Percentiles rank a stretch among this genome's conserved stretches.
Evolutionary conservation across 768 basidiomycete species (phyloP).

Genomic region (Boletus speciosus): DNA sequence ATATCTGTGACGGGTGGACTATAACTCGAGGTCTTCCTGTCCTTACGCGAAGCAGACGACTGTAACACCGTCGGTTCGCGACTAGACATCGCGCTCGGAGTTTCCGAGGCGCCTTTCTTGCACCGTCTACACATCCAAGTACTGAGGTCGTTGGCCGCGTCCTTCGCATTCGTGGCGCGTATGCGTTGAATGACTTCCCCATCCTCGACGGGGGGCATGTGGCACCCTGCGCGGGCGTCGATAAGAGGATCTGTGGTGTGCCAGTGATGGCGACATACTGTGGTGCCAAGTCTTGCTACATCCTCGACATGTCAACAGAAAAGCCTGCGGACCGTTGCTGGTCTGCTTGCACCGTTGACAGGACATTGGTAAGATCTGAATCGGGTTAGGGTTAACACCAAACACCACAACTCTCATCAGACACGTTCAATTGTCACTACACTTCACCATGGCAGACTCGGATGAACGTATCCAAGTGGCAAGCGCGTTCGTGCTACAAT

Average conservation of each 20-base stretch:
- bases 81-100: slow-evolving; percentile 1
- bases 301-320: slow-evolving; percentile 32
- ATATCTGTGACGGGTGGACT: background rate
- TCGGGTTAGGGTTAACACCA: slow-evolving; percentile 26
- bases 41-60: slow-evolving; percentile 3
- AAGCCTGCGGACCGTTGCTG: slow-evolving; percentile 26
- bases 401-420: background rate
- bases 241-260: background rate
- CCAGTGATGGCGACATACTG: slow-evolving; percentile 11
- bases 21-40: background rate
- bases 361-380: background rate
- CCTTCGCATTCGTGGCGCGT: slow-evolving; percentile 23
- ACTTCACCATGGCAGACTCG: slow-evolving; percentile 45
- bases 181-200: slow-evolving; percentile 24
- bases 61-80: slow-evolving; percentile 2
- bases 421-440: background rate
- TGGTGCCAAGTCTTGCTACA: slow-evolving; percentile 37
- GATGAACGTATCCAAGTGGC: slow-evolving; percentile 68
- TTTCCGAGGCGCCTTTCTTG: slow-evolving; percentile 17
- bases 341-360: slow-evolving; percentile 27
- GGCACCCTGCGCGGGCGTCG: slow-evolving; percentile 25
- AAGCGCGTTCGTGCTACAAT: slow-evolving; percentile 78
- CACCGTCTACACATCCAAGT: slow-evolving; percentile 33
- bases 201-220: slow-evolving; percentile 29
- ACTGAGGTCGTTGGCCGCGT: slow-evolving; percentile 20